These are phyloP conservation scores for Phalaenopsis equestris DNA, from an alignment of 106 monocot genomes.

Conservation along the genomic window DNA sequence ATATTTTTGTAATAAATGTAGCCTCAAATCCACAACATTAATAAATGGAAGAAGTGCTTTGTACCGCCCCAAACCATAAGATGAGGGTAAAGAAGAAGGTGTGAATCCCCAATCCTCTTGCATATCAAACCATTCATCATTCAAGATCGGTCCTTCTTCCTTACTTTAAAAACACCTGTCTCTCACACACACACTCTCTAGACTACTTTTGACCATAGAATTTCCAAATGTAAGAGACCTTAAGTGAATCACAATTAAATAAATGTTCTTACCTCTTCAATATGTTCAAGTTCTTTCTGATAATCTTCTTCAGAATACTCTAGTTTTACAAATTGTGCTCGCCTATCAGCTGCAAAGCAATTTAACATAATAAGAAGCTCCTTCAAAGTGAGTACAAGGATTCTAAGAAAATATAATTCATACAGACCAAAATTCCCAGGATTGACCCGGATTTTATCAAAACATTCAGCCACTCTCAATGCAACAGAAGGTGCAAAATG, in stretches of 20 bases:
- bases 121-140: too few species aligned
- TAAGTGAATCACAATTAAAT: neutral
- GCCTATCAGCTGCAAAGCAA: conserved; percentile 72
- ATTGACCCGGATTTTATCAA: conserved; percentile 99
- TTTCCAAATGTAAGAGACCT: too few species aligned
- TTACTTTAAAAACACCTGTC: too few species aligned
- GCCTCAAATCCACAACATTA: too few species aligned
- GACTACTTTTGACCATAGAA: neutral
- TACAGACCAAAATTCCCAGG: conserved; percentile 97
- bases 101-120: too few species aligned
- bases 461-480: conserved; percentile 95
- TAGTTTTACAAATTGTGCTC: conserved; percentile 86
- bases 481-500: conserved; percentile 98
- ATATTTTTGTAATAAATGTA: too few species aligned
- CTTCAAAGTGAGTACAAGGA: neutral
- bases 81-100: too few species aligned
- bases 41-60: too few species aligned
- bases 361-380: neutral
- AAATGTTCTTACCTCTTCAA: conserved; percentile 62
- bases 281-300: conserved; percentile 95
- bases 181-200: neutral
- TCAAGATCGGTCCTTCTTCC: too few species aligned
- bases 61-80: too few species aligned
- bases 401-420: neutral
- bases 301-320: conserved; percentile 94